These are phyloP conservation scores for Crassisporium funariophilum DNA, from an alignment of 768 basidiomycete species.

Conservation along the genomic window DNA sequence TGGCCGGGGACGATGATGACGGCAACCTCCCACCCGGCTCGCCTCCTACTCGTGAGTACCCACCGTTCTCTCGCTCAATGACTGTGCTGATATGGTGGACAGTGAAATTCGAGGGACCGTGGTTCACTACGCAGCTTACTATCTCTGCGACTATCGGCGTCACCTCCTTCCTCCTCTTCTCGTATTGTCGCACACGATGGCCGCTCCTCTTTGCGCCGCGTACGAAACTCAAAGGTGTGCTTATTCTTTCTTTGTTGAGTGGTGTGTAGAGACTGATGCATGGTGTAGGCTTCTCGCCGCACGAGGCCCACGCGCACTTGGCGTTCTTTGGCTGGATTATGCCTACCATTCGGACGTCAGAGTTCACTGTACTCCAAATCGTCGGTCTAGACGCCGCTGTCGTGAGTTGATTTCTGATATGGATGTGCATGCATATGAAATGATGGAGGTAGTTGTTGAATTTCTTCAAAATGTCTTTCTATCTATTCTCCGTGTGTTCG, in stretches of 20 bases:
- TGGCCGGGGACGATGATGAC: conserved; percentile 33
- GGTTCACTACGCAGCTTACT: conserved; percentile 90
- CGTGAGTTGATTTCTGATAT: conserved; percentile 46
- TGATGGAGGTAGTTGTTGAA: conserved; percentile 69
- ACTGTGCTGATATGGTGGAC: no score
- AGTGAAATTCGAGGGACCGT: conserved; percentile 90
- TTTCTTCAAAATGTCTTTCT: conserved; percentile 95
- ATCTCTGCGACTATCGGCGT: conserved; percentile 81
- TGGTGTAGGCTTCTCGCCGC: conserved; percentile 81
- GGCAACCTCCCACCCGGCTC: conserved; percentile 60
- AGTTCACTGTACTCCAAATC: conserved; percentile 92
- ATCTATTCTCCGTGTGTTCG: conserved; percentile 86
- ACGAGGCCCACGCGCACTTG: conserved; percentile 85
- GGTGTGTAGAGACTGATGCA: conserved; percentile 7
- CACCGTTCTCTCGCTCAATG: conserved; percentile 6
- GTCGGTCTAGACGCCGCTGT: conserved; percentile 97
- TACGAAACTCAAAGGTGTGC: conserved; percentile 89
- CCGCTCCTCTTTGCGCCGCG: conserved; percentile 89
- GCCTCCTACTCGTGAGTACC: conserved; percentile 60
- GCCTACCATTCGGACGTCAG: conserved; percentile 87
- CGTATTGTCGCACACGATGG: conserved; percentile 85
- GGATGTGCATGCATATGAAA: neutral
- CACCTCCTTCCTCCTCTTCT: conserved; percentile 83
- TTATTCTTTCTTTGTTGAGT: conserved; percentile 5
- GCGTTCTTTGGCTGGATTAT: conserved; percentile 96